Percentiles rank a stretch among this genome's conserved stretches.
Evolutionary conservation across 2,329 filamentous ascomycete species (phyloP).

Genomic region (Colletotrichum sp.): DNA sequence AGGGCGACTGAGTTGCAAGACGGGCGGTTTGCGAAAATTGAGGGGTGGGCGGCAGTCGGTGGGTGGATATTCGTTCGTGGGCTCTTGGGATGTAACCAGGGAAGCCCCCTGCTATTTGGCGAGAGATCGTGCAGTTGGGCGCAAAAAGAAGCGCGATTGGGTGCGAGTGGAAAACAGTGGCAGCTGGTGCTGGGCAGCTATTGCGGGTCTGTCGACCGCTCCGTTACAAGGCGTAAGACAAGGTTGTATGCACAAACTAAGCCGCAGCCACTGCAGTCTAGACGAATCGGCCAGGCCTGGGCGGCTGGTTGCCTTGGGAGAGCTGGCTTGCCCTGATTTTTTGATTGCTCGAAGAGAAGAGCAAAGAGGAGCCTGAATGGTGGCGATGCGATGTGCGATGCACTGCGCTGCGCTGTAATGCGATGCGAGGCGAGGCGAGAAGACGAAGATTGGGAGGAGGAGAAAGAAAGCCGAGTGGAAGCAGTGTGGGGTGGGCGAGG

Average conservation of each 20-base stretch:
- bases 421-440: neutral
- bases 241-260: constrained; percentile 16
- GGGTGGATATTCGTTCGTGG: constrained; percentile 20
- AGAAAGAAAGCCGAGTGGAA: neutral
- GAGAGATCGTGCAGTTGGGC: constrained; percentile 22
- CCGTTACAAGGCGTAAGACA: constrained; percentile 12
- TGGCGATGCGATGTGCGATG: neutral
- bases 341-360: neutral
- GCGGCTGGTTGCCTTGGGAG: neutral
- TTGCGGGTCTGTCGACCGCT: constrained; percentile 21
- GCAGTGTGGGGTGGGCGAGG: neutral
- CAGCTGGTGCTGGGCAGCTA: constrained; percentile 24
- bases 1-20: constrained; percentile 1
- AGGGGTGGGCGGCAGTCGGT: constrained; percentile 21
- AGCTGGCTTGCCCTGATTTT: neutral
- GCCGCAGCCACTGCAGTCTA: constrained; percentile 13
- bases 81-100: constrained; percentile 16
- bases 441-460: neutral
- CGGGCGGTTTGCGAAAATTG: constrained; percentile 17
- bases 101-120: constrained; percentile 21
- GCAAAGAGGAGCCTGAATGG: neutral
- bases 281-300: neutral
- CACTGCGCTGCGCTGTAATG: neutral
- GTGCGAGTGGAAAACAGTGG: constrained; percentile 16
- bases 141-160: constrained; percentile 23